Base-by-base conservation (phyloP, 148 eudicot species). In the Tetragonia tetragonoides region DNA sequence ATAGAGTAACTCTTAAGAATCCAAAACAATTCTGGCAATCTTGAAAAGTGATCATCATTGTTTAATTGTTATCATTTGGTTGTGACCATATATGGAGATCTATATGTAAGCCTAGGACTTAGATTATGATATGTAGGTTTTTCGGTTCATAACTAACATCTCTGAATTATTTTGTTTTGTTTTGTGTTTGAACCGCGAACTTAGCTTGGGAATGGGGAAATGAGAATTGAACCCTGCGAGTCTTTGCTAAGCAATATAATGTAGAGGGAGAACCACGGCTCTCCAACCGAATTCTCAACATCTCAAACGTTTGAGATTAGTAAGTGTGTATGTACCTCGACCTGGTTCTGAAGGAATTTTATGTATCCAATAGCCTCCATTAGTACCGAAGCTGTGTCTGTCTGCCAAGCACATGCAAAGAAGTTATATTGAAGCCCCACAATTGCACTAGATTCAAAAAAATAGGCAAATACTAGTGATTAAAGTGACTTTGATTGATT, bases 321-420 rank as follows among this genome's bases (percentile, higher is more conserved):
- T 20, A 47, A 44, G 47, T 16, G n/a, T 73, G 75, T 66, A 61
- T 24, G 38, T 89, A 93, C 98, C 98, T 93, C 96, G 44, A 93
- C 91, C 83, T 93, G 98, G 86, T 75, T 86, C 57, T 93, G 98
- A 68, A 93, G 96, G 83, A 93, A 93, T 85, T 91, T 93, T 88
- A 93, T 93, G 28, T 93, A 93, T 66, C 98, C 98, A 79, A 90
- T 88, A 64, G 98, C 98, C 79, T 93, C 98, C 93, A 90, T 90
- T 68, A 93, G 78, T 64, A 93, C 98, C 21, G 98, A 93, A 75
- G 98, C 96, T 68, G 96, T 93, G 84, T 93, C 98, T 57, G 98
- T 93, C 98, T 93, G 91, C 73, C 38, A 53, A 64, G 18, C 72
- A 71, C 77, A 82, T 74, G 74, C 77, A 78, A 66, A 70, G 69